Evolutionary conservation across 2,329 filamentous ascomycete species (phyloP).

Genomic region (Colletotrichum scovillei): DNA sequence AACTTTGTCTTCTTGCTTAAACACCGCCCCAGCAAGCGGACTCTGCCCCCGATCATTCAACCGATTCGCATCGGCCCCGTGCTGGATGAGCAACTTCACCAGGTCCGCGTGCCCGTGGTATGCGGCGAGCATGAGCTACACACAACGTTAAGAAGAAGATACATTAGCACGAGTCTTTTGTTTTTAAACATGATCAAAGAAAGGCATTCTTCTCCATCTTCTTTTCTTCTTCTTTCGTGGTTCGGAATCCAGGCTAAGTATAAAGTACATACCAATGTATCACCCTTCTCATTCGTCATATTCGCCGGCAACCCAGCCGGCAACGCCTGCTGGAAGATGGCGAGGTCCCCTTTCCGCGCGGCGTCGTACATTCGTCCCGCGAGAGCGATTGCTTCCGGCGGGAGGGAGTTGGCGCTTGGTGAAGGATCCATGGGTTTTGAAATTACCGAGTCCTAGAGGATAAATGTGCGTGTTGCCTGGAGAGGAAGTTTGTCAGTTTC

Average conservation of each 20-base stretch:
- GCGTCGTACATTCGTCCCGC: slow-evolving; percentile 75
- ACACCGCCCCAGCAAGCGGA: slow-evolving; percentile 77
- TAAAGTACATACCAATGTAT: slow-evolving; percentile 70
- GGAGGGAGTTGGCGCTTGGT: slow-evolving; percentile 48
- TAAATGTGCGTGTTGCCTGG: too few species aligned
- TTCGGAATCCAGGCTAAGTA: too few species aligned
- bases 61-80: slow-evolving; percentile 74
- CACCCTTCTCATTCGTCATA: slow-evolving; percentile 78
- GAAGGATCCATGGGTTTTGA: neutral
- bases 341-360: slow-evolving; percentile 68
- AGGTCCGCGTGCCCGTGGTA: slow-evolving; percentile 75
- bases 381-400: slow-evolving; percentile 74
- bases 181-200: neutral
- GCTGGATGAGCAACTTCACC: slow-evolving; percentile 68
- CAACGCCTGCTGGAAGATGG: slow-evolving; percentile 72
- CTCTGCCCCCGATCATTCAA: slow-evolving; percentile 77
- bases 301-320: slow-evolving; percentile 74
- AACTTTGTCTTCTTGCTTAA: slow-evolving; percentile 76
- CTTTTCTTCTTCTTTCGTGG: too few species aligned
- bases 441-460: too few species aligned
- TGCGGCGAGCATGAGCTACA: slow-evolving; percentile 76
- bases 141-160: neutral
- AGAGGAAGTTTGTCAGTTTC: neutral
- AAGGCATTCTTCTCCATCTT: neutral
- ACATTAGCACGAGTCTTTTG: too few species aligned